These are phyloP conservation scores for Penicillium nucicola DNA, from an alignment of 495 filamentous ascomycete species.

Conservation along the genomic window DNA sequence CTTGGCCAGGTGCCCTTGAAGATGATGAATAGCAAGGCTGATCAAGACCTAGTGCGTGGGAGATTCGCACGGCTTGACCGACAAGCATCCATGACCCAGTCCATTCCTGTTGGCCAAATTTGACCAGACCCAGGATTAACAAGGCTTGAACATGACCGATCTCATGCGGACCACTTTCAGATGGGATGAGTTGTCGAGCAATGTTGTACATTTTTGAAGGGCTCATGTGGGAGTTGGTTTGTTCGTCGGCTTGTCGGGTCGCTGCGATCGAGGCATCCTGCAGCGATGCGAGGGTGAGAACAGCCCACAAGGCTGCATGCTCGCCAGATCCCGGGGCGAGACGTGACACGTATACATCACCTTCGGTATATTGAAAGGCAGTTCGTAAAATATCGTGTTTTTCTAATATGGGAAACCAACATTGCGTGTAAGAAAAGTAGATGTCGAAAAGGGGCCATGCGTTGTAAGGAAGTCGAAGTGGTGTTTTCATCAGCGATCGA, in stretches of 20 bases:
- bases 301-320: slow-evolving; percentile 63
- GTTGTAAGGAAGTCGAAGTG: slow-evolving; percentile 40
- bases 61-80: slow-evolving; percentile 57
- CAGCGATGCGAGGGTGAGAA: slow-evolving; percentile 49
- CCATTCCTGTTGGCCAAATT: slow-evolving; percentile 52
- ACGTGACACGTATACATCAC: slow-evolving; percentile 27
- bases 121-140: slow-evolving; percentile 56
- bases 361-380: slow-evolving; percentile 43
- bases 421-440: slow-evolving; percentile 71
- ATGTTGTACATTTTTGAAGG: slow-evolving; percentile 47
- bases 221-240: slow-evolving; percentile 14
- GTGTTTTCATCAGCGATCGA: slow-evolving; percentile 6
- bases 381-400: slow-evolving; percentile 60
- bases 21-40: slow-evolving; percentile 11
- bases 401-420: slow-evolving; percentile 71
- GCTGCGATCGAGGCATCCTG: slow-evolving; percentile 46
- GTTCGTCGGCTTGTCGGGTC: slow-evolving; percentile 21
- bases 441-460: slow-evolving; percentile 62
- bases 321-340: slow-evolving; percentile 43
- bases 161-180: slow-evolving; percentile 49
- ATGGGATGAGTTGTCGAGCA: slow-evolving; percentile 55
- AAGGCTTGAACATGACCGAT: slow-evolving; percentile 62
- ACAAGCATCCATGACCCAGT: slow-evolving; percentile 57
- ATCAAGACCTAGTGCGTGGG: slow-evolving; percentile 44
- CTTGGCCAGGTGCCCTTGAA: slow-evolving; percentile 13